phyloP scores from a whole-genome alignment of 129 eudicot species.

The Pittosporum tobira region DNA sequence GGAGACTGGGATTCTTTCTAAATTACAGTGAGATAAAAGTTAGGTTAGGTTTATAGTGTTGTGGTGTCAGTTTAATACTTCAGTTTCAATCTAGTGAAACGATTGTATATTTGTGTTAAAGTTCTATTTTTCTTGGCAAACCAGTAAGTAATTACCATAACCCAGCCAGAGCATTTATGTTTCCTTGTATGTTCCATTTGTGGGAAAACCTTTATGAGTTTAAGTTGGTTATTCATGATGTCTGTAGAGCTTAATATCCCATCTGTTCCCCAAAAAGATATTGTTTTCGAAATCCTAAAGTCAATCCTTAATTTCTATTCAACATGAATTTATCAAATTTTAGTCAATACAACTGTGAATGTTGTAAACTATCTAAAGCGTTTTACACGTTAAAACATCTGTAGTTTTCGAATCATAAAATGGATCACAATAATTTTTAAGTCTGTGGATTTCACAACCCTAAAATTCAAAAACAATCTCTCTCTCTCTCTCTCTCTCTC shows the following conservation, averaged over 20 bases:
- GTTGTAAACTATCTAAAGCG: too few relatives aligned
- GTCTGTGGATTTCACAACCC: too few relatives aligned
- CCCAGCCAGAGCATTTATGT: neutral
- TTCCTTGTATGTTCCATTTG: neutral
- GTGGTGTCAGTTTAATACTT: neutral
- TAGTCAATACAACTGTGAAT: too few relatives aligned
- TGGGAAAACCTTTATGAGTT: neutral
- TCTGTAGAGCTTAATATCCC: neutral
- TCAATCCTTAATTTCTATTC: too few relatives aligned
- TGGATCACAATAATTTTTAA: too few relatives aligned
- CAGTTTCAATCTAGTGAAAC: neutral
- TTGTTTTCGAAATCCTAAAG: too few relatives aligned
- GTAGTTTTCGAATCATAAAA: too few relatives aligned
- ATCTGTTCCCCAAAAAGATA: too few relatives aligned
- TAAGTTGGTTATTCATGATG: neutral
- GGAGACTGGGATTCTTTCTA: neutral
- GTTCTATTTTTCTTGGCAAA: neutral
- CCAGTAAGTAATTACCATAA: neutral
- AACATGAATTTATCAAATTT: too few relatives aligned
- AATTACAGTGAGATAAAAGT: neutral
- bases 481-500: too few relatives aligned
- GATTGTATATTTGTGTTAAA: neutral
- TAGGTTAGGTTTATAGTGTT: neutral
- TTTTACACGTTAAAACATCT: too few relatives aligned
- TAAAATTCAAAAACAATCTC: too few relatives aligned